Evolutionary conservation across 2,329 filamentous ascomycete species (phyloP), one percentile per base, ranked within the genome.

Genomic region (Colletotrichum salicis): DNA sequence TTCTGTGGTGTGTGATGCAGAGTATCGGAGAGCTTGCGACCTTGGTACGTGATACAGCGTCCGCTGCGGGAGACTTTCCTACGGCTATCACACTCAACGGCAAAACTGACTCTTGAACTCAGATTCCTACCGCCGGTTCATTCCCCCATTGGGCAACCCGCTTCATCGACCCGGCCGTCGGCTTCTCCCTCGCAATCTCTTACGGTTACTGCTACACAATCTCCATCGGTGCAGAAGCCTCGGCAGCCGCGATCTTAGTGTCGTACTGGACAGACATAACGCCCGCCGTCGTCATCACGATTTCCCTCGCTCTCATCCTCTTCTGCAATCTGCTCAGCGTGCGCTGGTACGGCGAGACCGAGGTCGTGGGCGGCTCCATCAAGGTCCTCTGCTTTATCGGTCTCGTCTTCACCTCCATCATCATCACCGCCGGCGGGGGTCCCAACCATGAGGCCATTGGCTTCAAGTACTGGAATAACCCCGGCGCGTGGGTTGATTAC

Each of bases 321-420:
- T 62, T 75, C 3, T 78, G 81, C 58, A 86, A 86, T 67, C 71
- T 86, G 31, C 79, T 81, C 15, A 83, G 80, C 1, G 84, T 86
- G 55, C 81, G 76, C 8, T 70, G 84, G 55, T 86, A 86, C 66
- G 84, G 81, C 4, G 84, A 86, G 70, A 81, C 84, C 13, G 85
- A 86, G 72, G 84, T 86, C 22, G 71, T 83, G 6, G 78, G 80
- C 45, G 83, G 82, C 7, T 78, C 79, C 2, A 83, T 86, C 75
- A 86, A 86, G 71, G 84, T 86, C 48, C 79, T 81, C 41, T 86
- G 84, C 83, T 85, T 86, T 64, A 81, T 86, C 65, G 79, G 92
- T 90, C 4, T 86, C 29, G 83, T 86, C 73, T 85, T 86, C 73
- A 81, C 86, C 58, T 83, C 83, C 19, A 77, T 83, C 71, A 77